A percentile compares a stretch with the other conserved stretches of the same genome.
Conservation (phyloP, 2,329 filamentous ascomycete genomes). For the Colletotrichum shisoi region DNA sequence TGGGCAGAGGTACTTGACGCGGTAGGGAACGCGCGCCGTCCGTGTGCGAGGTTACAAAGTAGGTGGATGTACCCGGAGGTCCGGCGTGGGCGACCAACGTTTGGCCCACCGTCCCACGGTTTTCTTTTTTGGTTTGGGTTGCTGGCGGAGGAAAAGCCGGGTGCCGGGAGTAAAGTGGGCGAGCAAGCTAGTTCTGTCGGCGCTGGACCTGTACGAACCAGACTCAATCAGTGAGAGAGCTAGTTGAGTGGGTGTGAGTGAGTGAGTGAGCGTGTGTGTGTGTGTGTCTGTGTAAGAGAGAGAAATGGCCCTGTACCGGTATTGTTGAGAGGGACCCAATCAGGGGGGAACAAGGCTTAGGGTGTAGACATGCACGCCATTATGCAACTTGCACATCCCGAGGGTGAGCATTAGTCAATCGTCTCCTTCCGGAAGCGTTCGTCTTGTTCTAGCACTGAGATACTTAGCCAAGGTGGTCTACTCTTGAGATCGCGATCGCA, state of each 20-base stretch:
- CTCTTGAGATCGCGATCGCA: too few relatives aligned
- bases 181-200: neutral
- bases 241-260: neutral
- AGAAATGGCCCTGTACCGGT: neutral
- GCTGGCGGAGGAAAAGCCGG: slow-evolving; percentile 26
- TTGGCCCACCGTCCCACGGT: neutral
- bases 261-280: neutral
- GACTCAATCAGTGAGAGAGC: neutral
- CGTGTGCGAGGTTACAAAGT: slow-evolving; percentile 14
- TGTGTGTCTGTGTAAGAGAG: neutral
- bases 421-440: neutral
- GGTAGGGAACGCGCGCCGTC: neutral
- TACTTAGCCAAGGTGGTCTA: neutral
- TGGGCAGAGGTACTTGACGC: slow-evolving; percentile 3
- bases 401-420: slow-evolving; percentile 8
- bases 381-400: slow-evolving; percentile 15
- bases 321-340: slow-evolving; percentile 39
- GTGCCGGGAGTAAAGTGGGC: slow-evolving; percentile 26
- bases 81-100: slow-evolving; percentile 19
- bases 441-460: neutral
- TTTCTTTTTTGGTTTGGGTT: slow-evolving; percentile 1
- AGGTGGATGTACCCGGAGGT: slow-evolving; percentile 37
- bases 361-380: slow-evolving; percentile 16
- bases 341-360: slow-evolving; percentile 13
- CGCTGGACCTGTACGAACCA: neutral